phyloP scores from a whole-genome alignment of 2,329 filamentous ascomycete genomes.

The Monilinia polystroma region DNA sequence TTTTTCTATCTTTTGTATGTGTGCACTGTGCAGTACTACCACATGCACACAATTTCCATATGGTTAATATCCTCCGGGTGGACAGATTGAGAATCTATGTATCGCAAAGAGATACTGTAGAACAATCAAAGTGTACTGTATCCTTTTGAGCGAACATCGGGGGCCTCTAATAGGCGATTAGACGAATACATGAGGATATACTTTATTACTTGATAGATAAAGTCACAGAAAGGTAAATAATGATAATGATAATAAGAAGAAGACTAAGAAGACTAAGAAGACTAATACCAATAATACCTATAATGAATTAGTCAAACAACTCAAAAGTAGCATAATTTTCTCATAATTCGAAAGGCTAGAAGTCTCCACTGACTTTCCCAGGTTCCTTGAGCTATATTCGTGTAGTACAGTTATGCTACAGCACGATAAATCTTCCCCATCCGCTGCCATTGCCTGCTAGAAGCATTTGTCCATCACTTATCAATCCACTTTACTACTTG shows the following conservation, averaged over 20 bases:
- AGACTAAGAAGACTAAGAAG: not conserved
- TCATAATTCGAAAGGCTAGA: conserved; percentile 20
- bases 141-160: not conserved
- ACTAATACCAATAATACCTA: not conserved
- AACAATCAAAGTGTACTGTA: conserved; percentile 1
- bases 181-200: conserved; percentile 2
- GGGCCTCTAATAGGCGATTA: not conserved
- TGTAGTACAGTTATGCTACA: conserved; percentile 3
- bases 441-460: not conserved
- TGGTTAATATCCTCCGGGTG: conserved; percentile 16
- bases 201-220: not conserved
- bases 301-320: not conserved
- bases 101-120: conserved; percentile 1
- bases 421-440: conserved; percentile 9
- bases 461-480: conserved; percentile 1
- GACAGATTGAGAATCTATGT: conserved; percentile 13
- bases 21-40: not conserved
- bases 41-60: conserved; percentile 17
- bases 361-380: conserved; percentile 8
- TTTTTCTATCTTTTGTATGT: not conserved
- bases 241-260: not conserved
- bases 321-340: not conserved
- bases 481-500: not conserved
- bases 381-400: conserved; percentile 18
- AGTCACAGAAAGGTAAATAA: not conserved